Base-by-base conservation (phyloP, 2,329 filamentous ascomycete genomes). In the Gnomoniopsis sp. region DNA sequence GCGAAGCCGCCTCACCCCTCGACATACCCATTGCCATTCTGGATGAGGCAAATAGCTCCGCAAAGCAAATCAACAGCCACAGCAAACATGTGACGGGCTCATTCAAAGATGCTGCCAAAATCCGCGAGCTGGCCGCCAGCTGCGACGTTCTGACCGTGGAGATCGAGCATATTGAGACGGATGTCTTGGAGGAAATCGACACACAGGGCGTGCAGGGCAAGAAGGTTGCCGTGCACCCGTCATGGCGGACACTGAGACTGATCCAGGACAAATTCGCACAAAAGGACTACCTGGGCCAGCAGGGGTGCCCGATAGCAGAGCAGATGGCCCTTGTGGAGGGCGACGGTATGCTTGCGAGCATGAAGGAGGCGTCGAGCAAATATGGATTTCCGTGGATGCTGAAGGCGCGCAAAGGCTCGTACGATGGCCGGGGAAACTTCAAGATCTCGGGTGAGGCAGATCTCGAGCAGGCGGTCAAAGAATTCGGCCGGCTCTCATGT, bases 211-310 rank as follows among this genome's bases (percentile, higher is more conserved):
- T 88, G 3, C 75, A 84, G 62, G 75, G 75, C 30, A 81, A 77
- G 68, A 79, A 74, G 63, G 82, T 89, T 46, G 78, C 86, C 44
- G 81, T 91, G 2, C 86, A 96, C 69, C 92, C 93, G 1, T 90
- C 87, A 60, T 96, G 91, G 89, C 85, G 86, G 74, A 96, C 93
- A 2, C 82, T 98, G 55, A 85, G 91, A 33, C 86, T 88, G 19
- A 96, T 98, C 68, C 93, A 97, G 77, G 91, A 98, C 77, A 98
- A 98, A 77, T 97, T 85, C 71, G 78, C 85, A 62, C 93, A 98
- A 72, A 97, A 98, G 75, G 83, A 89, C 71, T 88, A 96, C 70
- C 79, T 97, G 57, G 76, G 79, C 48, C 79, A 83, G 63, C 78
- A 85, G 62, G 85, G 82, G 0, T 86, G 97, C 6, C 86, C 88